Conservation (phyloP, 192 early-diverging fungal genomes). For the Coemansia sp. region DNA sequence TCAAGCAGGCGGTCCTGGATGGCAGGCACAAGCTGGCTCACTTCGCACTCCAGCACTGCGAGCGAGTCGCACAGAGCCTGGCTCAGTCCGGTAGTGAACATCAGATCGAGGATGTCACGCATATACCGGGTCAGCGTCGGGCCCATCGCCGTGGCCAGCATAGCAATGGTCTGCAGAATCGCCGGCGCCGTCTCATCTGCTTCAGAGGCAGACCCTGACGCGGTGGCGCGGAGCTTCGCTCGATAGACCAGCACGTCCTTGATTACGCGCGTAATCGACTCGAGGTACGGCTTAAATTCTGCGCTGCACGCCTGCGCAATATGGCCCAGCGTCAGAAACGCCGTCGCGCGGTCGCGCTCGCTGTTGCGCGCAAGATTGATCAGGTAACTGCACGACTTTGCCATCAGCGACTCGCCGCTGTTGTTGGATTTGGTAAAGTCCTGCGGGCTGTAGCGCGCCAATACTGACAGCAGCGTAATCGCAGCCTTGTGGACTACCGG, state of each 20-base stretch:
- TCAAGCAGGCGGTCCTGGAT: constrained; percentile 92
- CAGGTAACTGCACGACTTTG: constrained; percentile 73
- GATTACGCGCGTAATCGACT: constrained; percentile 71
- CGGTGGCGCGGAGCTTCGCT: constrained; percentile 44
- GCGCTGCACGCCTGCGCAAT: constrained; percentile 77
- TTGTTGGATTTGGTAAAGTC: constrained; percentile 59
- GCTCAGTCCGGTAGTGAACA: constrained; percentile 89
- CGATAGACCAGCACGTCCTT: constrained; percentile 63
- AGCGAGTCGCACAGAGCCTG: constrained; percentile 79
- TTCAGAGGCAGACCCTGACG: background rate
- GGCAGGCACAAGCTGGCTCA: constrained; percentile 71
- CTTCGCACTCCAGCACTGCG: constrained; percentile 72
- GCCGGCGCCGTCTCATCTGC: constrained; percentile 61
- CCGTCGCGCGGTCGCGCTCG: constrained; percentile 57
- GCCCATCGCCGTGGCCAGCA: constrained; percentile 86
- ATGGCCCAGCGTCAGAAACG: constrained; percentile 82
- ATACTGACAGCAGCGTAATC: constrained; percentile 75
- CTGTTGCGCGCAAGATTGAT: constrained; percentile 69
- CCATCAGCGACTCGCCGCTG: constrained; percentile 62
- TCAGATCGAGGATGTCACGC: constrained; percentile 85
- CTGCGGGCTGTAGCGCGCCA: constrained; percentile 76
- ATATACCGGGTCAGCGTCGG: constrained; percentile 81
- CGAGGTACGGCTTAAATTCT: constrained; percentile 79
- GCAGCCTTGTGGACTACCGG: constrained; percentile 77
- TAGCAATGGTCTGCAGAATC: constrained; percentile 83